Conservation (phyloP, 2,329 filamentous ascomycete genomes). For the Orbilia quercus region DNA sequence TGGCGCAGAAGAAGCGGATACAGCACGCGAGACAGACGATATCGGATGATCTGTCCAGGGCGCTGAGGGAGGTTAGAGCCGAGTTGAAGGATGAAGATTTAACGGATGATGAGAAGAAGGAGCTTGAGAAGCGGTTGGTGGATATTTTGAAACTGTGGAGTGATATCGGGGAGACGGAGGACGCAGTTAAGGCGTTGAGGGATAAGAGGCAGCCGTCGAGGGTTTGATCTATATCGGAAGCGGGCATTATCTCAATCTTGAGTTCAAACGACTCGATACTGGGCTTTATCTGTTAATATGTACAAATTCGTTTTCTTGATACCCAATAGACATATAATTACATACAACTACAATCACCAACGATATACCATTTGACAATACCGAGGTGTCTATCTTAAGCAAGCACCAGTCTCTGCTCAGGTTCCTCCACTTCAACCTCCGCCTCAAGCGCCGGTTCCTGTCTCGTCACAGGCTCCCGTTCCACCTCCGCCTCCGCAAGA, state of each 20-base stretch:
- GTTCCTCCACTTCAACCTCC: conserved; percentile 13
- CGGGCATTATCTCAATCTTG: no score
- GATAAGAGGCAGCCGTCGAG: conserved; percentile 53
- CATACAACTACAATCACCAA: conserved; percentile 3
- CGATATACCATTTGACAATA: no score
- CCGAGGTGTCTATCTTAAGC: not conserved
- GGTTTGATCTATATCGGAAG: not conserved
- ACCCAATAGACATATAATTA: conserved; percentile 55
- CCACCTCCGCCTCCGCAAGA: not conserved
- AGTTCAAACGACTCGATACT: no score
- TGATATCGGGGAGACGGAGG: conserved; percentile 71
- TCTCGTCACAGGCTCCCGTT: conserved; percentile 2
- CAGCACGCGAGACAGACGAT: conserved; percentile 72
- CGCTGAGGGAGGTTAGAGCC: conserved; percentile 67
- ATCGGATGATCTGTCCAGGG: conserved; percentile 73
- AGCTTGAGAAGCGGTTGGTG: conserved; percentile 65
- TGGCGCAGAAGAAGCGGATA: conserved; percentile 69
- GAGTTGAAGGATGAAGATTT: conserved; percentile 60
- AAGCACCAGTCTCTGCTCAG: conserved; percentile 8
- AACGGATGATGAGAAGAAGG: conserved; percentile 61
- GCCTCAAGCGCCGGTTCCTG: not conserved
- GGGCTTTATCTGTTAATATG: conserved; percentile 36
- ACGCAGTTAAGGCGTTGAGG: conserved; percentile 71
- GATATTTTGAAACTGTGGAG: conserved; percentile 72
- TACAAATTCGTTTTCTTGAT: conserved; percentile 44